Conservation (phyloP, 306 rosid species). For the Arachis stenosperma region DNA sequence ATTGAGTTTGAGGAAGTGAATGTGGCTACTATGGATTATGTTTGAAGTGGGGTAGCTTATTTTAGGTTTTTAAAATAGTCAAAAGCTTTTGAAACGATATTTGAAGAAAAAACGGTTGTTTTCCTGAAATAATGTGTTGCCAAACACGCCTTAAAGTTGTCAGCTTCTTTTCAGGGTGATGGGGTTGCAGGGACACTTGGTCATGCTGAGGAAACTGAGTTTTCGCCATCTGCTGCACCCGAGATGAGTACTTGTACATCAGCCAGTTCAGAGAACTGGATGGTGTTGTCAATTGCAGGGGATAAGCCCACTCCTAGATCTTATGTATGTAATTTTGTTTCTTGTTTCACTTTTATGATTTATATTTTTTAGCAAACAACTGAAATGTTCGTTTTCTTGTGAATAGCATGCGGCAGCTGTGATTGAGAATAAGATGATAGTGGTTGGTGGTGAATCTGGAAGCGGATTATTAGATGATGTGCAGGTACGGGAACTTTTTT, state of each 20-base stretch:
- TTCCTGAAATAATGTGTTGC: neutral
- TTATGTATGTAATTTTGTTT: constrained; percentile 42
- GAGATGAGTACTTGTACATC: constrained; percentile 60
- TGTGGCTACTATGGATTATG: constrained; percentile 3
- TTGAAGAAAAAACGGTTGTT: neutral
- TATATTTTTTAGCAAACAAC: constrained; percentile 20
- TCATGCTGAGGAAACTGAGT: constrained; percentile 63
- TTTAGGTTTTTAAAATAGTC: neutral
- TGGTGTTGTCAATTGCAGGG: constrained; percentile 57
- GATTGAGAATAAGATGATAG: constrained; percentile 89
- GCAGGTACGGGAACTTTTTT: constrained; percentile 59
- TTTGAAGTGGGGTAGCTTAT: neutral
- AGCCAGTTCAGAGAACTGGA: constrained; percentile 82
- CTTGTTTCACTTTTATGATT: neutral
- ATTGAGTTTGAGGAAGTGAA: constrained; percentile 23
- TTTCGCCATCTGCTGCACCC: constrained; percentile 54
- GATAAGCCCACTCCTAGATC: constrained; percentile 54
- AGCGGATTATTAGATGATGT: constrained; percentile 82
- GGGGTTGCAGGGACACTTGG: constrained; percentile 49
- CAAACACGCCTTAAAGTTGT: neutral
- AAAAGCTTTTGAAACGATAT: neutral
- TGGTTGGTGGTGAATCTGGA: constrained; percentile 95
- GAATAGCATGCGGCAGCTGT: constrained; percentile 89
- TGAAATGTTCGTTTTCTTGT: constrained; percentile 12
- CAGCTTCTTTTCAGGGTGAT: constrained; percentile 56